These are phyloP conservation scores for Raphanus sativus DNA, from an alignment of 345 rosid species.

Conservation along the genomic window DNA sequence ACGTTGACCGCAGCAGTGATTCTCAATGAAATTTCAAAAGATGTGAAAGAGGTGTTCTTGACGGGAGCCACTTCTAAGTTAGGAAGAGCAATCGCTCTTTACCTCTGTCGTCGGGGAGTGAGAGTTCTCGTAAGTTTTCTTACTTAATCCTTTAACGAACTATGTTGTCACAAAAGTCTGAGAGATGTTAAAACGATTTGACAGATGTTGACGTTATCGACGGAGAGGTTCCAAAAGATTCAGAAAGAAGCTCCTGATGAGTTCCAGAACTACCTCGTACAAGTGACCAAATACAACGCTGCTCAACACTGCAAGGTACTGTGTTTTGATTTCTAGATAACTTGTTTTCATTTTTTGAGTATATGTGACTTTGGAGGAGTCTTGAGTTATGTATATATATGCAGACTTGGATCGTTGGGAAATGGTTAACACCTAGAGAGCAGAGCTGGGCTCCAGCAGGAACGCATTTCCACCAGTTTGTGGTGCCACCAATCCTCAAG, in stretches of 20 bases:
- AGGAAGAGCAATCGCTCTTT: slow-evolving; percentile 94
- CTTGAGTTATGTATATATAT: not conserved
- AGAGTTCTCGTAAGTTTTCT: slow-evolving; percentile 73
- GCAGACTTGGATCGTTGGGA: slow-evolving; percentile 98
- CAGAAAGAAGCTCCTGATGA: slow-evolving; percentile 83
- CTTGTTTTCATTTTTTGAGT: not conserved
- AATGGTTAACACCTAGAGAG: slow-evolving; percentile 87
- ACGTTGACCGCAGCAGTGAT: slow-evolving; percentile 97
- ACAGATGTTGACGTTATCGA: slow-evolving; percentile 87
- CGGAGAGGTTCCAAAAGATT: slow-evolving; percentile 84
- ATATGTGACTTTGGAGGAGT: not conserved
- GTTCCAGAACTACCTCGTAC: slow-evolving; percentile 76
- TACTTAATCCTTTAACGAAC: not conserved
- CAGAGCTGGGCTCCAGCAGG: slow-evolving; percentile 97
- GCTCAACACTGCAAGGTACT: slow-evolving; percentile 84
- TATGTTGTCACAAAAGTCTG: not conserved
- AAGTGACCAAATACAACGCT: slow-evolving; percentile 89
- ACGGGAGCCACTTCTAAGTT: slow-evolving; percentile 99
- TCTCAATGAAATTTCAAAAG: slow-evolving; percentile 68
- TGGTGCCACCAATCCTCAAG: slow-evolving; percentile 79
- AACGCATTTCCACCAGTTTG: slow-evolving; percentile 94
- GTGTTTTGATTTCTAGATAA: not conserved
- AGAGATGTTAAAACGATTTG: not conserved
- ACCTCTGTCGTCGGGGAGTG: slow-evolving; percentile 75
- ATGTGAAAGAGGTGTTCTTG: slow-evolving; percentile 80